phyloP scores from a whole-genome alignment of 495 filamentous ascomycete genomes.

The Aspergillus kassunensis region DNA sequence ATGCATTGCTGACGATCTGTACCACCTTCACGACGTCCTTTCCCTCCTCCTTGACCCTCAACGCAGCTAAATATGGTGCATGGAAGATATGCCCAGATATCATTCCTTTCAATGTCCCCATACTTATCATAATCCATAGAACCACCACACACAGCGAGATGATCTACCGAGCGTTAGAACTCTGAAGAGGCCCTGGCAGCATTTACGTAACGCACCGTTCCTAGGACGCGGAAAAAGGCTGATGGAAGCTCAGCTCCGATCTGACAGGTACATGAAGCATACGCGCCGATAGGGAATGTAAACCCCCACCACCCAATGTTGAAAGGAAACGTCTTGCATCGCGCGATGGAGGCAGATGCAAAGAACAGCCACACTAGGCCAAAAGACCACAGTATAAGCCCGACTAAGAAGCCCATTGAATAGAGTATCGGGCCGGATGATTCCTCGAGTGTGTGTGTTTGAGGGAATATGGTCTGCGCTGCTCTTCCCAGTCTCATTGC shows the following conservation, averaged over 20 bases:
- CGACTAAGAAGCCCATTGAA: conserved; percentile 47
- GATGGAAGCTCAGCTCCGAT: conserved; percentile 49
- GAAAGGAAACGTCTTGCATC: conserved; percentile 51
- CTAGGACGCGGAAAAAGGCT: conserved; percentile 50
- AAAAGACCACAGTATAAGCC: conserved; percentile 57
- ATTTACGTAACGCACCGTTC: conserved; percentile 30
- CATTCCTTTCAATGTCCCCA: conserved; percentile 40
- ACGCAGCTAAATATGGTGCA: conserved; percentile 49
- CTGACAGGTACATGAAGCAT: conserved; percentile 44
- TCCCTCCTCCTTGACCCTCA: conserved; percentile 22
- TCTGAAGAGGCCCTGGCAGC: neutral
- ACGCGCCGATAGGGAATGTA: conserved; percentile 59
- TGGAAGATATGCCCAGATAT: conserved; percentile 45
- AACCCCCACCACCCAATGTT: conserved; percentile 70
- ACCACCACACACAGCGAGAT: conserved; percentile 45
- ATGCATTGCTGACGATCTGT: too few species aligned
- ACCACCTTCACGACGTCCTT: conserved; percentile 17
- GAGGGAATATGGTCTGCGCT: conserved; percentile 46
- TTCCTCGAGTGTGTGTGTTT: conserved; percentile 40
- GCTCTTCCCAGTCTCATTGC: conserved; percentile 54
- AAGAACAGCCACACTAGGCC: conserved; percentile 61
- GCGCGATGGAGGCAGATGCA: conserved; percentile 36
- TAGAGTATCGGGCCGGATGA: conserved; percentile 51
- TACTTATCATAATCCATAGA: conserved; percentile 49
- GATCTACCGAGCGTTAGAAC: conserved; percentile 28